phyloP scores from a whole-genome alignment of 805 yeast genomes.

The Wickerhamiella sorbophila region DNA sequence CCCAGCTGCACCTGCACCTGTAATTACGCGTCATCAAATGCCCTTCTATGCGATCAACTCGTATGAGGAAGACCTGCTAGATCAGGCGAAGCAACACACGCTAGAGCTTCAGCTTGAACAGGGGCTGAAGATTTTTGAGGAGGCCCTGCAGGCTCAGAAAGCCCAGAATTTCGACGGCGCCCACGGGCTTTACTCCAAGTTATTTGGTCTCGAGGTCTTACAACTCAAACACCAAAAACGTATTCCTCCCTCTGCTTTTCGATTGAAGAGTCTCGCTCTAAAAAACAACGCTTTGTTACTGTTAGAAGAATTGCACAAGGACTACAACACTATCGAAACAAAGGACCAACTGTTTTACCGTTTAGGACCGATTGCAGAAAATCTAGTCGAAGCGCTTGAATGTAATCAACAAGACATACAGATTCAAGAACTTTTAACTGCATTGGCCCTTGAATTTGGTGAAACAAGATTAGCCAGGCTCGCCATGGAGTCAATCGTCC shows the following conservation, averaged over 20 bases:
- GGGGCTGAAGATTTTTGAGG: slow-evolving; percentile 61
- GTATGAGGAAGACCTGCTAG: slow-evolving; percentile 49
- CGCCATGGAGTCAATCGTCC: slow-evolving; percentile 14
- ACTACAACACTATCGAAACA: slow-evolving; percentile 2
- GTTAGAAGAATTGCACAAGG: slow-evolving; percentile 29
- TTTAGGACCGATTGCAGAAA: neutral
- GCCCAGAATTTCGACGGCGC: slow-evolving; percentile 36
- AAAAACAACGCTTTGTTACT: slow-evolving; percentile 71
- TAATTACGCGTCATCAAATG: slow-evolving; percentile 9
- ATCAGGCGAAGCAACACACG: slow-evolving; percentile 78
- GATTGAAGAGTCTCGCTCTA: slow-evolving; percentile 60
- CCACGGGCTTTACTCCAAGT: slow-evolving; percentile 37
- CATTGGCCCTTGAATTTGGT: slow-evolving; percentile 8
- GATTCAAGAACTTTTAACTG: slow-evolving; percentile 3
- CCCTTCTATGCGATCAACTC: slow-evolving; percentile 65
- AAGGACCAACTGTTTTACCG: neutral
- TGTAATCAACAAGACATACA: slow-evolving; percentile 4
- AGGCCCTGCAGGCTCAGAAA: slow-evolving; percentile 52
- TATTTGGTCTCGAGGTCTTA: slow-evolving; percentile 59
- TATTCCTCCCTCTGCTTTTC: slow-evolving; percentile 55
- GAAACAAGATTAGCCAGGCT: slow-evolving; percentile 12
- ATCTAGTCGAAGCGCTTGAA: slow-evolving; percentile 6
- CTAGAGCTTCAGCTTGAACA: slow-evolving; percentile 83
- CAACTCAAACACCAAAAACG: slow-evolving; percentile 19
- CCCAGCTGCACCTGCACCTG: neutral